Conservation (phyloP, 805 yeast genomes). For the Candida andamanensis region DNA sequence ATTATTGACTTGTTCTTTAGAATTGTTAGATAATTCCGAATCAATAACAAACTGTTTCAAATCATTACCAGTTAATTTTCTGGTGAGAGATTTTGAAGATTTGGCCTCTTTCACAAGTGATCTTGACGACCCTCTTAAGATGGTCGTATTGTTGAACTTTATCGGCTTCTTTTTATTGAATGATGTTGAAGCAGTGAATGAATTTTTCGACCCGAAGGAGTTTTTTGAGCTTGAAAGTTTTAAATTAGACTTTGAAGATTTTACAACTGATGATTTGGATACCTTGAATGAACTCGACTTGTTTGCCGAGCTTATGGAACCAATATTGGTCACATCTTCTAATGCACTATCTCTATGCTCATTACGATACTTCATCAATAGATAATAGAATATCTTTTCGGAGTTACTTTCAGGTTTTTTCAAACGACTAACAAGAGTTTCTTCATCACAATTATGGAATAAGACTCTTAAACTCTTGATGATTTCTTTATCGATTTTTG, state of each 20-base stretch:
- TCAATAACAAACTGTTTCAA: constrained; percentile 2
- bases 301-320: neutral
- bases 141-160: constrained; percentile 16
- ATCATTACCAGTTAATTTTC: constrained; percentile 8
- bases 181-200: constrained; percentile 36
- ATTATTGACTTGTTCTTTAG: constrained; percentile 15
- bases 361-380: constrained; percentile 66
- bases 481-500: constrained; percentile 68
- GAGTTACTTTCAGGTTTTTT: constrained; percentile 49
- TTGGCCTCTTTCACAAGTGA: constrained; percentile 9
- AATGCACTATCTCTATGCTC: constrained; percentile 42
- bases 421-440: constrained; percentile 48
- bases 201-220: constrained; percentile 12
- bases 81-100: constrained; percentile 5
- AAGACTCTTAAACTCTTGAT: constrained; percentile 70
- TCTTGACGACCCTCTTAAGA: constrained; percentile 18
- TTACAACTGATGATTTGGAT: constrained; percentile 17
- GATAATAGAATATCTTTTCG: constrained; percentile 76
- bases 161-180: constrained; percentile 30
- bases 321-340: constrained; percentile 18
- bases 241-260: constrained; percentile 40
- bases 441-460: constrained; percentile 71
- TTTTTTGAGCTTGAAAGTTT: neutral
- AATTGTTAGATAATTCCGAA: constrained; percentile 6
- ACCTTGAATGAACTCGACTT: constrained; percentile 12